Conservation (phyloP, 1,284 basidiomycete genomes). For the Anthracocystis walkeri region DNA sequence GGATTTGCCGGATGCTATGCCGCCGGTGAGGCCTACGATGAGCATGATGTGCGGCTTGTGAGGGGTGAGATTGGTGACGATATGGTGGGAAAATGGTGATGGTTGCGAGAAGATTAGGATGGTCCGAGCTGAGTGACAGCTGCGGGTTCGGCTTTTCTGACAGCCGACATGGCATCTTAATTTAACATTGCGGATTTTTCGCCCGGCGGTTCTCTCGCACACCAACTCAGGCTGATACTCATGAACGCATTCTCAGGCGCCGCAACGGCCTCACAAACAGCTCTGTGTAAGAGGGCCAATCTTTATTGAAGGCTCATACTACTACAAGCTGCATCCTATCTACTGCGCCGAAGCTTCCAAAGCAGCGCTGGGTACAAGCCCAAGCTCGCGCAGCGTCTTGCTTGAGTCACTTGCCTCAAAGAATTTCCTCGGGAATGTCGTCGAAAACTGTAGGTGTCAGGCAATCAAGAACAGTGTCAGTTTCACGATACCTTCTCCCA, state of each 20-base stretch:
- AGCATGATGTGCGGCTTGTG: slow-evolving; percentile 15
- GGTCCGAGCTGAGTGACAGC: slow-evolving; percentile 14
- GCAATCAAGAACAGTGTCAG: background rate
- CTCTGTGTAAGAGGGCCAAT: background rate
- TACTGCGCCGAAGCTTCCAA: slow-evolving; percentile 57
- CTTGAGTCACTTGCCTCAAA: slow-evolving; percentile 55
- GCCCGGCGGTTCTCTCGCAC: background rate
- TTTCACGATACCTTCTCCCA: too few species aligned
- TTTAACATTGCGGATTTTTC: background rate
- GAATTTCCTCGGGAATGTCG: slow-evolving; percentile 65
- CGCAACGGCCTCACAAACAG: background rate
- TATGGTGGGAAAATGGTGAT: too few species aligned
- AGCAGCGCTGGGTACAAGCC: slow-evolving; percentile 66
- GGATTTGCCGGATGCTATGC: slow-evolving; percentile 90
- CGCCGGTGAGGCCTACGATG: slow-evolving; percentile 94
- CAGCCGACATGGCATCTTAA: background rate
- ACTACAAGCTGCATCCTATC: background rate
- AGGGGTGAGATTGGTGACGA: background rate
- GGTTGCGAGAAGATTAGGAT: background rate
- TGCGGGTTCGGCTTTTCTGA: background rate
- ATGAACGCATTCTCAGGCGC: background rate
- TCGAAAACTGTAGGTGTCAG: slow-evolving; percentile 57
- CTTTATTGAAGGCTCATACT: too few species aligned
- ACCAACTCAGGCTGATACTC: background rate
- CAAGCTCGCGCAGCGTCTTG: slow-evolving; percentile 65